A percentile compares a stretch with the other conserved stretches of the same genome.
Conservation (phyloP, 2,329 filamentous ascomycete species). For the Apiospora pterosperma region DNA sequence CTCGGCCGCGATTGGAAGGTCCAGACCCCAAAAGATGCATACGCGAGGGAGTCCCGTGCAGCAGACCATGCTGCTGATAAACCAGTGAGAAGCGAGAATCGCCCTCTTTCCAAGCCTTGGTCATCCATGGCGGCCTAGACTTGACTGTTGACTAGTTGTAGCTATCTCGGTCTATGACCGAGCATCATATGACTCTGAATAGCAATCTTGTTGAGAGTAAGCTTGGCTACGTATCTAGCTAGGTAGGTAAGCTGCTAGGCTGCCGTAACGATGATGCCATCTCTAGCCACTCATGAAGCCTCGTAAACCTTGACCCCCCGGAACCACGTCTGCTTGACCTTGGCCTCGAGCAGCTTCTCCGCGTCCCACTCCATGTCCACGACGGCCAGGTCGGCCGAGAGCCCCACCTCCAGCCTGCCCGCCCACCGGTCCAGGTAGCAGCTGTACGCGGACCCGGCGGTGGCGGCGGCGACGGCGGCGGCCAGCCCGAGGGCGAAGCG, state of each 20-base stretch:
- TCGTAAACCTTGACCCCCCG: constrained; percentile 32
- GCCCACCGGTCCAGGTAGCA: constrained; percentile 40
- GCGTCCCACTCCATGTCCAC: constrained; percentile 39
- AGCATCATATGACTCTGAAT: neutral
- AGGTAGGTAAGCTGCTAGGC: neutral
- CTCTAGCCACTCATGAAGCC: neutral
- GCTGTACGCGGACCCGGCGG: constrained; percentile 39
- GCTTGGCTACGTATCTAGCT: neutral
- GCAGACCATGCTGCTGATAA: neutral
- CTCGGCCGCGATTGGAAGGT: neutral
- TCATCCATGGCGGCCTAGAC: neutral
- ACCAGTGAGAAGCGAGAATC: neutral
- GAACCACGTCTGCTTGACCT: constrained; percentile 40
- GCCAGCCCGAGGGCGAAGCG: constrained; percentile 37
- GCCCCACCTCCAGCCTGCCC: constrained; percentile 40
- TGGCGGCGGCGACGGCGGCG: constrained; percentile 38
- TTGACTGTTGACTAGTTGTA: neutral
- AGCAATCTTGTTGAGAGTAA: neutral
- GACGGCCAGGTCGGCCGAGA: constrained; percentile 44
- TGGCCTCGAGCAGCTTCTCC: constrained; percentile 35
- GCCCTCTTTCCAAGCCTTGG: neutral
- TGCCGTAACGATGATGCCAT: neutral
- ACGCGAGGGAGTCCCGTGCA: neutral
- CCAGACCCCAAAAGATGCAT: neutral
- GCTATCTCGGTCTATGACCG: neutral